Evolutionary conservation across 2,329 filamentous ascomycete species (phyloP), one percentile per base, ranked within the genome.

Genomic region (Fusarium abutilonis): DNA sequence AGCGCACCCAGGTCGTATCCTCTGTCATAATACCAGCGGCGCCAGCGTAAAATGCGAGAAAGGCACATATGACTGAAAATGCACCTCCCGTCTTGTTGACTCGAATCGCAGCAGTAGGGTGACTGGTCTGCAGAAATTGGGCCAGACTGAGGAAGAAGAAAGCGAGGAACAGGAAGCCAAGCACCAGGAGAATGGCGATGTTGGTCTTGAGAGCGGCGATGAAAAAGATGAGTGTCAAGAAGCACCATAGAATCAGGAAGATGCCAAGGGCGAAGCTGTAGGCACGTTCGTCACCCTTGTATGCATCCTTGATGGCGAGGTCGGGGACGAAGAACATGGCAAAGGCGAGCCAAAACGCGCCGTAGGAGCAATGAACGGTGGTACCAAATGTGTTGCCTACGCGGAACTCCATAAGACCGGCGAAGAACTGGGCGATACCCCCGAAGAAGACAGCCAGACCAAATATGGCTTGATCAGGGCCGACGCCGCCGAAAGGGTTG

Each of bases 341-440:
- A 64, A 83, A 85, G 21, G 82, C 80, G 60, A 87, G 79, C 85
- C 84, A 87, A 76, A 87, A 87, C 57, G 84, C 83, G 54, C 84
- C 84, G 69, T 86, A 88, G 4, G 82, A 85, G 38, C 82, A 83
- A 56, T 87, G 83, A 9, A 86, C 82, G 7, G 84, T 87, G 28
- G 83, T 83, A 78, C 84, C 85, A 48, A 87, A 87, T 10, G 84
- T 86, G 75, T 87, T 87, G n/a, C 85, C 85, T 9, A 85, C 78
- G 11, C 73, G 72, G 56, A 80, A 80, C 63, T 80, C 74, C 74
- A 80, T 77, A 23, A 90, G 89, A 70, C 88, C 88, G 42, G 87
- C 86, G 47, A 89, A 76, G 70, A 90, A 77, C 73, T 90, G 88
- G n/a, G 89, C 82, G 8, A 89, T 77, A 55, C 88, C 88, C 72